Conservation (phyloP, 2,329 filamentous ascomycete genomes). For the Rutstroemia sydowiana region DNA sequence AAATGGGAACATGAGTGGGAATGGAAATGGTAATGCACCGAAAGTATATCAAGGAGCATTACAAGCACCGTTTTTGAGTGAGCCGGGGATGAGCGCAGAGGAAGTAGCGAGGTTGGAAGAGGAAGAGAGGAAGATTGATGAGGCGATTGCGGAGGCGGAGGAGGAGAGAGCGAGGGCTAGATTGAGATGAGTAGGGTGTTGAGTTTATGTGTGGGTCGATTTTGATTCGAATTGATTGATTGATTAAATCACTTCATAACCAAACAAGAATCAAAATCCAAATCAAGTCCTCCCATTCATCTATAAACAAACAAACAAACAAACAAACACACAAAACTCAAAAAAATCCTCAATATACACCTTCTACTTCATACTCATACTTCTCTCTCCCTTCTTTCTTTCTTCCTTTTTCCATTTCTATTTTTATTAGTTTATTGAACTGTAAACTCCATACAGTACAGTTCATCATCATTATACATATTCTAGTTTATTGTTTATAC, state of each 20-base stretch:
- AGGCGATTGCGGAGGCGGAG: conserved; percentile 26
- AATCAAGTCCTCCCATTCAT: too few relatives aligned
- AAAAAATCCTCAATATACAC: too few relatives aligned
- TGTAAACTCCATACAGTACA: neutral
- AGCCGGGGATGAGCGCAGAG: conserved; percentile 22
- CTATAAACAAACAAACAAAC: too few relatives aligned
- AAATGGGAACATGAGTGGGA: neutral
- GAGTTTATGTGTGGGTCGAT: too few relatives aligned
- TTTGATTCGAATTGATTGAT: too few relatives aligned
- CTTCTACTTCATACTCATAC: too few relatives aligned
- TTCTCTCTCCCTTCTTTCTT: too few relatives aligned
- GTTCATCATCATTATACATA: neutral
- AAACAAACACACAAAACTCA: too few relatives aligned
- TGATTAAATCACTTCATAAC: too few relatives aligned
- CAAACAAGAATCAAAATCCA: too few relatives aligned
- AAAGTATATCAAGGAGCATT: neutral
- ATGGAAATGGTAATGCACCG: neutral
- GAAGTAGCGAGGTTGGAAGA: conserved; percentile 25
- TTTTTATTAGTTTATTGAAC: neutral
- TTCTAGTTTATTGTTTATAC: neutral
- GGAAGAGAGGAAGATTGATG: conserved; percentile 28
- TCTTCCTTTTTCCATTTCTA: neutral
- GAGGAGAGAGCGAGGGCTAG: conserved; percentile 9
- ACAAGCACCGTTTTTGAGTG: conserved; percentile 15
- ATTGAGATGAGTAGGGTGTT: neutral